Evolutionary conservation across 495 filamentous ascomycete species (phyloP).

Genomic region (Penicillium cosmopolitanum): DNA sequence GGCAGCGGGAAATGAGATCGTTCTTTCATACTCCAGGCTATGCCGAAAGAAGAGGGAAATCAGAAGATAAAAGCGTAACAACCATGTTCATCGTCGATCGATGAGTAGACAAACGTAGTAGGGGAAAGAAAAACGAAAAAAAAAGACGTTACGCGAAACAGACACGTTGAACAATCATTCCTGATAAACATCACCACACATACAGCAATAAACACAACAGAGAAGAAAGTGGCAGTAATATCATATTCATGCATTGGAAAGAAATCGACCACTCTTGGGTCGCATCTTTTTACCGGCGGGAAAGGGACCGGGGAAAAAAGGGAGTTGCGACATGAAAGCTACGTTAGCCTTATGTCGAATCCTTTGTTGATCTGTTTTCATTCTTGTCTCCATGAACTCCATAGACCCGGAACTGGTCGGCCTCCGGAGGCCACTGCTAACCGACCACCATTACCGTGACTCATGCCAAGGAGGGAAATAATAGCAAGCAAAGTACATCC

Average conservation of each 20-base stretch:
- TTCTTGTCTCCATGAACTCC: neutral
- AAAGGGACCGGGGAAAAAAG: neutral
- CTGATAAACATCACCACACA: neutral
- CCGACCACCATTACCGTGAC: conserved; percentile 10
- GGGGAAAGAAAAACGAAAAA: conserved; percentile 9
- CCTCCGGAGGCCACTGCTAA: neutral
- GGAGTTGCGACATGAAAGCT: conserved; percentile 10
- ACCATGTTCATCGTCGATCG: conserved; percentile 4
- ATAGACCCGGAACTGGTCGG: neutral
- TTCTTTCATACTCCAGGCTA: conserved; percentile 52
- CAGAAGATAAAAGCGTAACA: conserved; percentile 12
- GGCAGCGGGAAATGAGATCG: conserved; percentile 34
- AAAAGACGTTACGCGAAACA: conserved; percentile 10
- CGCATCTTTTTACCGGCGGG: conserved; percentile 1
- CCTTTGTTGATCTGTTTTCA: neutral
- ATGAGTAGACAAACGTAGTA: conserved; percentile 1
- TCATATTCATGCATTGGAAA: conserved; percentile 5
- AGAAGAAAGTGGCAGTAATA: conserved; percentile 8
- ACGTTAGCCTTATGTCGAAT: neutral
- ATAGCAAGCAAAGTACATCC: conserved; percentile 6
- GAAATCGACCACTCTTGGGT: neutral
- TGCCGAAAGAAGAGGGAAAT: conserved; percentile 36
- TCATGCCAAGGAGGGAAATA: conserved; percentile 10
- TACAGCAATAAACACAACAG: conserved; percentile 1
- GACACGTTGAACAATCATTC: conserved; percentile 10